Evolutionary conservation across 371 early-diverging fungal genomes (phyloP), one percentile per base, ranked within the genome.

Genomic region (Syncephalastrum racemosum): DNA sequence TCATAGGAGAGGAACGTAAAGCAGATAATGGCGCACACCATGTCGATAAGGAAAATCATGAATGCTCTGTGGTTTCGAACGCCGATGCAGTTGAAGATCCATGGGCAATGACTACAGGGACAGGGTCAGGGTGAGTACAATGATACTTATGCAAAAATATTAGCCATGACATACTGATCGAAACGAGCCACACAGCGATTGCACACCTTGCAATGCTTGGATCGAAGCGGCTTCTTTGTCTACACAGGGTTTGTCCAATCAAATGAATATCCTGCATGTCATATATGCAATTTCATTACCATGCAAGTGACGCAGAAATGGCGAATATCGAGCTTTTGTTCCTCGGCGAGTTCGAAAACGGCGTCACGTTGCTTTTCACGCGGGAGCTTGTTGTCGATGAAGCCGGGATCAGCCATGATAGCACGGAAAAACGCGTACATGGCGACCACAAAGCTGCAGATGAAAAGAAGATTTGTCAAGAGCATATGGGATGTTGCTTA

Each of bases 171-270:
- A 73, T 81, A 86, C 87, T 99, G 99, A 63, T 99, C 99, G 81
- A 99, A 98, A 56, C 87, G 86, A n/a, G 95, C 93, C 4, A 99
- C 95, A 71, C 99, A 99, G 48, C 93, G 87, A 63, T 96, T 86
- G 68, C 99, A 99, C 41, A 90, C 77, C 58, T 88, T 90, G 77
- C 99, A 99, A 62, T 99, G 99, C 74, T 99, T 99, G 16, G 97
- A 93, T 24, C 99, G 79, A 56, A 97, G 66, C 15, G 99, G 99
- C 54, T 93, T 92, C 14, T 79, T 83, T 22, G 86, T 82, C 78
- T 85, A 62, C 12, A 13, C 10, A n/a, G n/a, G 4, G 15, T 39
- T 42, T 18, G 40, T 15, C 8, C 40, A 42, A 39, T 10, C 14
- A 50, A 54, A 54, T 25, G 46, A 46, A 54, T 27, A 25, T 15